These are phyloP conservation scores for Brassica juncea DNA, from an alignment of 345 rosid genomes.

Conservation along the genomic window DNA sequence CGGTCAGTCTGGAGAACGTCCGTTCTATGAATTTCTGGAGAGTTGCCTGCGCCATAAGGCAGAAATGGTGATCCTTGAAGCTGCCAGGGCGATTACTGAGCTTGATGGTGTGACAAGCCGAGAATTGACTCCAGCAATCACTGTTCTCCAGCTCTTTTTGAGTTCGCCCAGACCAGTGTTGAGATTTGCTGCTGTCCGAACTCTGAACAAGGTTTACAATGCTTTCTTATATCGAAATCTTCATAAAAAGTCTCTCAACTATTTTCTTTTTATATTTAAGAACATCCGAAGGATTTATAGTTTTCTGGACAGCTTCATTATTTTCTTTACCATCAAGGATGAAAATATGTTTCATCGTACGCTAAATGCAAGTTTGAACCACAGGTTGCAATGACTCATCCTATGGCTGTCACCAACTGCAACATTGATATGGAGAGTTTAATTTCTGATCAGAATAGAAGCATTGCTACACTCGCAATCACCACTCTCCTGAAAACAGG, in stretches of 20 bases:
- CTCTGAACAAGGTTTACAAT: conserved; percentile 78
- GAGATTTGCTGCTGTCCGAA: conserved; percentile 98
- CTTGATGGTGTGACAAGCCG: conserved; percentile 90
- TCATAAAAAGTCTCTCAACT: background rate
- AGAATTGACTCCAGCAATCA: conserved; percentile 95
- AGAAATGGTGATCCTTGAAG: conserved; percentile 98
- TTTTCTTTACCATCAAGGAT: background rate
- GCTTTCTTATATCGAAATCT: background rate
- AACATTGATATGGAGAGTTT: conserved; percentile 99
- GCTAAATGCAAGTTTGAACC: conserved; percentile 20
- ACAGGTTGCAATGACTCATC: conserved; percentile 99
- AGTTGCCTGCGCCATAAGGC: conserved; percentile 96
- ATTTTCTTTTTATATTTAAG: background rate
- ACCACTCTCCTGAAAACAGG: conserved; percentile 97
- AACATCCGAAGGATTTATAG: background rate
- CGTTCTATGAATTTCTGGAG: conserved; percentile 95
- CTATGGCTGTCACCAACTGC: conserved; percentile 99
- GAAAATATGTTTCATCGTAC: background rate
- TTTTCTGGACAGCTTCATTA: conserved; percentile 10
- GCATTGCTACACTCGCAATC: conserved; percentile 98
- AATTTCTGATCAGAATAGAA: conserved; percentile 97
- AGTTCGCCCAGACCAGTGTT: conserved; percentile 96
- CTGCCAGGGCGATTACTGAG: conserved; percentile 99
- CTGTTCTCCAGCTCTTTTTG: conserved; percentile 94
- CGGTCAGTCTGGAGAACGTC: conserved; percentile 86